These are phyloP conservation scores for Trichodelitschia bisporula DNA, from an alignment of 495 filamentous ascomycete species.

Conservation along the genomic window DNA sequence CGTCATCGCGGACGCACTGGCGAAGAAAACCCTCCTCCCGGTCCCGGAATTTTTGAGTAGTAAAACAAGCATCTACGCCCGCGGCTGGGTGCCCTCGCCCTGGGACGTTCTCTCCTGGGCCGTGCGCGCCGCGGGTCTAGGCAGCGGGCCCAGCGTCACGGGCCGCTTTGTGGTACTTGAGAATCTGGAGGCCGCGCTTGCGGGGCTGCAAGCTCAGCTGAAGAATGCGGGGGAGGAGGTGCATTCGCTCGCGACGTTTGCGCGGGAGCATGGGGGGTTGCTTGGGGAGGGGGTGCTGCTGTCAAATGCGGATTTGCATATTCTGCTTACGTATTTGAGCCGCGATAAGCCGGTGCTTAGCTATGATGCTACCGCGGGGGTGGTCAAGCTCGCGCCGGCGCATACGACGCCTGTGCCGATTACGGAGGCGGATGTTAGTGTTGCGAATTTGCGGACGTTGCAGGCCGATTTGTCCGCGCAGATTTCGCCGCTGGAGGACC, in stretches of 20 bases:
- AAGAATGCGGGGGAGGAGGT: too few relatives aligned
- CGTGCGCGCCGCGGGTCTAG: slow-evolving; percentile 1
- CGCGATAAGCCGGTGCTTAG: too few relatives aligned
- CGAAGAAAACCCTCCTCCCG: slow-evolving; percentile 40
- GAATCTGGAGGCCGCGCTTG: neutral
- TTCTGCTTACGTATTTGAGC: slow-evolving; percentile 13
- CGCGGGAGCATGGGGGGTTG: too few relatives aligned
- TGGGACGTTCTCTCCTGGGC: slow-evolving; percentile 2
- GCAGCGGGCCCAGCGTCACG: too few relatives aligned
- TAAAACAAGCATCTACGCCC: slow-evolving; percentile 42
- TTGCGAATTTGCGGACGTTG: slow-evolving; percentile 31
- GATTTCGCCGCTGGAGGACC: slow-evolving; percentile 14
- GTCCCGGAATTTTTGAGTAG: slow-evolving; percentile 32
- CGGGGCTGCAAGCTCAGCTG: too few relatives aligned
- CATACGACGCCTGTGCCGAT: too few relatives aligned
- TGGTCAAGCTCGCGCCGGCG: slow-evolving; percentile 43
- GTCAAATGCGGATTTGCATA: slow-evolving; percentile 7
- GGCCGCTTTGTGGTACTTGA: neutral
- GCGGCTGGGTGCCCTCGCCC: too few relatives aligned
- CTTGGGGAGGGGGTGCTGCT: too few relatives aligned
- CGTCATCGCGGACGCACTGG: slow-evolving; percentile 58
- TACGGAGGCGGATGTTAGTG: slow-evolving; percentile 49
- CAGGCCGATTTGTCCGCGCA: slow-evolving; percentile 27
- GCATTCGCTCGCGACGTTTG: too few relatives aligned
- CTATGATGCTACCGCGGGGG: slow-evolving; percentile 17